Base-by-base conservation (phyloP, 495 filamentous ascomycete genomes). In the Aspergillus ostianus region DNA sequence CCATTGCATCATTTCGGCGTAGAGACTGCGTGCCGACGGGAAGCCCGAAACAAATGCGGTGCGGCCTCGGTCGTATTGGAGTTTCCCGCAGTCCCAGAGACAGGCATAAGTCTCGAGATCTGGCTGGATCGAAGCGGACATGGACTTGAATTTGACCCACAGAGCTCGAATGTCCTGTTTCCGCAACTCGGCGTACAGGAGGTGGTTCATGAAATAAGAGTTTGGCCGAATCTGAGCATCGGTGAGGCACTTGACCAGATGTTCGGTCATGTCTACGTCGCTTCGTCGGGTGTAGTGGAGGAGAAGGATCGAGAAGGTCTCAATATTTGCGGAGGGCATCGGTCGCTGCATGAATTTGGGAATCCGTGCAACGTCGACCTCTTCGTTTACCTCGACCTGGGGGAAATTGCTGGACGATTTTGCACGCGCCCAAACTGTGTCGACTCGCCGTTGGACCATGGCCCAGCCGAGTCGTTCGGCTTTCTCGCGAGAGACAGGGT, bases 221-320 rank as follows among this genome's bases (percentile, higher is more conserved):
- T 88, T 86, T 7, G 87, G 82, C 20, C 73, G 73, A 56, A 92
- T 83, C 51, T 86, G 82, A 17, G 87, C 80, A 47, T 81, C 67
- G 32, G 73, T 66, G 47, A 91, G 80, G 20, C 77, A 79, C 36
- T 80, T 73, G 64, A 82, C 82, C 12, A 93, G 72, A 45, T 85
- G 75, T 51, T 80, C 67, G 54, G 88, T 76, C 63, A 81, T 79
- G 6, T 75, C 69, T 53, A 84, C 77, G 26, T 85, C 80, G 15
- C 82, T 73, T 45, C 87, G 81, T 51, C 82, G 79, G 51, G 80
- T 82, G 67, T 91, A 92, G 60, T 90, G 84, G 45, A 88, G 80
- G 21, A 91, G 83, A 30, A 93, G 82, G 20, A 93, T 76, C 0
- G 83, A 87, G 62, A 92, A 92, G 0, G 90, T 93, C 63, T 93